Evolutionary conservation across 2,329 filamentous ascomycete species (phyloP), one percentile per base, ranked within the genome.

Genomic region (Fusarium compactum): DNA sequence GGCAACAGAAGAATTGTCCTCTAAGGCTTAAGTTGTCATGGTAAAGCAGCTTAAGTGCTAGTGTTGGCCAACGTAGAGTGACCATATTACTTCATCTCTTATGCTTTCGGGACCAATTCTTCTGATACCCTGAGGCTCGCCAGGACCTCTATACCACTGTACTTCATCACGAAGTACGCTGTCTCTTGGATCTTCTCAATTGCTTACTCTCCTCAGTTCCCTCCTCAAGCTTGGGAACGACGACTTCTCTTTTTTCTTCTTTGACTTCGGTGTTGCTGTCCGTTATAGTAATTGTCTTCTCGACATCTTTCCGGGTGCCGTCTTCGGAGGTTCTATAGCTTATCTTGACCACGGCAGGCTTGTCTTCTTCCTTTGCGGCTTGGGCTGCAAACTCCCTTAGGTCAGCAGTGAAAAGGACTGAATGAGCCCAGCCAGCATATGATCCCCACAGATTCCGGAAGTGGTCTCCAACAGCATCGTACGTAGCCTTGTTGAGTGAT

Each of bases 361-460:
- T 38, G 9, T 53, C 58, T 40, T 76, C 71, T 24, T 51, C 56
- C 25, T 67, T 67, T 6, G 63, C 58, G 18, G 85, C 82, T 47
- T 87, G 86, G 70, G 93, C 91, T 0, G 94, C 91, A 76, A 98
- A 98, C 0, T 93, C 89, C 76, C 89, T 92, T 60, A 99, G 80
- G 77, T 99, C 95, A 1, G 96, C 97, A 0, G 96, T 97, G 77
- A 99, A 99, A 15, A 99, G 85, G 11, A 99, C 96, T 5, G 93
- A 97, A 82, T 99, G 96, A 12, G 97, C 96, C 97, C 97, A 99
- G 2, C 96, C 96, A 2, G 96, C 96, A 75, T 98, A 93, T 62
- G 91, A 88, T 0, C 96, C 96, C 96, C 97, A 99, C 1, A 98
- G 85, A 40, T 86, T 85, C 58, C 96, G 88, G 76, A 99, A 99